Evolutionary conservation across 441 rosid genomes (phyloP).

Genomic region (Aquilaria agallochum): DNA sequence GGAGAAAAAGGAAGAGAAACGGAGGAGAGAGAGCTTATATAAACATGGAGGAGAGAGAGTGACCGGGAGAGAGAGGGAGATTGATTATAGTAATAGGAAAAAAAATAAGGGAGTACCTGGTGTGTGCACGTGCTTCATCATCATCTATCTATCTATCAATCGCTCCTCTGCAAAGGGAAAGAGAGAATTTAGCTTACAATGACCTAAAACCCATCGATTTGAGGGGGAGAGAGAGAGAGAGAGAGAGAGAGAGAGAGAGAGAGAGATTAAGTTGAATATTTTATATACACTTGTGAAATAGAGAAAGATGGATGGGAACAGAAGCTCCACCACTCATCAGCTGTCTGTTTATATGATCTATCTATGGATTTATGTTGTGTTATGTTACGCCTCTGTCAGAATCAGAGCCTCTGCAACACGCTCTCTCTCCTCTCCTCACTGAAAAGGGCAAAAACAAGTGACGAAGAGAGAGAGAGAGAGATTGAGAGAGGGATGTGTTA

Average conservation of each 20-base stretch:
- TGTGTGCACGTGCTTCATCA: constrained; percentile 78
- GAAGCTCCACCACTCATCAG: constrained; percentile 13
- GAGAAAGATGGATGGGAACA: constrained; percentile 9
- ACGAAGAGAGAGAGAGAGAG: constrained; percentile 17
- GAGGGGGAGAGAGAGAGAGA: constrained; percentile 11
- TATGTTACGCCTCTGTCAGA: constrained; percentile 49
- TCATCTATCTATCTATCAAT: constrained; percentile 19
- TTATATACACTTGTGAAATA: no score
- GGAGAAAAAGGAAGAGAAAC: constrained; percentile 4
- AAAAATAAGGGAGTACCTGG: constrained; percentile 40
- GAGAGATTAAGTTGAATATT: background rate
- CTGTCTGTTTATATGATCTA: constrained; percentile 17
- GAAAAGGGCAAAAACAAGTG: constrained; percentile 30
- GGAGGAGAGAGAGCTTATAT: constrained; percentile 11
- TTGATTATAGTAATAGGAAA: constrained; percentile 33
- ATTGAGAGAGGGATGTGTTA: constrained; percentile 24
- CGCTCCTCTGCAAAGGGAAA: constrained; percentile 37
- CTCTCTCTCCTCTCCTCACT: constrained; percentile 18
- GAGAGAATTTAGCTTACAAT: constrained; percentile 23
- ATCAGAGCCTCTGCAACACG: constrained; percentile 56
- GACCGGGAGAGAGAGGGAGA: constrained; percentile 21
- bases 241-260: constrained; percentile 1
- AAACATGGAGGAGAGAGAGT: constrained; percentile 18
- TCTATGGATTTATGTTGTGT: constrained; percentile 27
- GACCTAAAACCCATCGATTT: constrained; percentile 12